Conservation (phyloP, 2,329 filamentous ascomycete species). For the Pseudogymnoascus sp. region DNA sequence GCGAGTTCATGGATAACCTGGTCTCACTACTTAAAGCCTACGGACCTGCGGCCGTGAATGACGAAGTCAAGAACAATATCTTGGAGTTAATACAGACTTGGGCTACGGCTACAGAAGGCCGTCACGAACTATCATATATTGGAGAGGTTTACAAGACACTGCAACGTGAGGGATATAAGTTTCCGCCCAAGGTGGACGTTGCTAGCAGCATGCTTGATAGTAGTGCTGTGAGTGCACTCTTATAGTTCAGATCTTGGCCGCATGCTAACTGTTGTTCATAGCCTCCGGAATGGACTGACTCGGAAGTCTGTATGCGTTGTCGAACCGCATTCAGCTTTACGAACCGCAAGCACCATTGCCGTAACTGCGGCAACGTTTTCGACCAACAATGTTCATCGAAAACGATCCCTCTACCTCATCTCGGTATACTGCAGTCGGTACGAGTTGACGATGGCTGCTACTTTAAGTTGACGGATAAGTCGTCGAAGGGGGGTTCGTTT, state of each 20-base stretch:
- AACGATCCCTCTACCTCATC: constrained; percentile 76
- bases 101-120: constrained; percentile 81
- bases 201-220: constrained; percentile 98
- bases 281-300: constrained; percentile 96
- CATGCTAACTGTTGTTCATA: constrained; percentile 31
- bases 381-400: constrained; percentile 93
- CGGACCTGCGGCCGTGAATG: constrained; percentile 66
- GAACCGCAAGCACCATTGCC: constrained; percentile 95
- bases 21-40: constrained; percentile 81
- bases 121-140: constrained; percentile 77
- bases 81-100: constrained; percentile 89
- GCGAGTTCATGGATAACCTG: constrained; percentile 97
- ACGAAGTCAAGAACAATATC: constrained; percentile 82
- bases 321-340: constrained; percentile 93
- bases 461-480: constrained; percentile 75
- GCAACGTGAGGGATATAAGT: constrained; percentile 78
- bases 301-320: constrained; percentile 97
- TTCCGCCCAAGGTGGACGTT: constrained; percentile 78
- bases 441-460: constrained; percentile 96
- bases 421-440: constrained; percentile 85
- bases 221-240: constrained; percentile 63
- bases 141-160: constrained; percentile 77
- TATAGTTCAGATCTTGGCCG: neutral
- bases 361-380: constrained; percentile 96
- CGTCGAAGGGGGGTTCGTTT: constrained; percentile 36